Percentiles rank a stretch among this genome's conserved stretches.
Evolutionary conservation across 2,329 filamentous ascomycete species (phyloP).

Genomic region (Stagonosporopsis vannaccii): DNA sequence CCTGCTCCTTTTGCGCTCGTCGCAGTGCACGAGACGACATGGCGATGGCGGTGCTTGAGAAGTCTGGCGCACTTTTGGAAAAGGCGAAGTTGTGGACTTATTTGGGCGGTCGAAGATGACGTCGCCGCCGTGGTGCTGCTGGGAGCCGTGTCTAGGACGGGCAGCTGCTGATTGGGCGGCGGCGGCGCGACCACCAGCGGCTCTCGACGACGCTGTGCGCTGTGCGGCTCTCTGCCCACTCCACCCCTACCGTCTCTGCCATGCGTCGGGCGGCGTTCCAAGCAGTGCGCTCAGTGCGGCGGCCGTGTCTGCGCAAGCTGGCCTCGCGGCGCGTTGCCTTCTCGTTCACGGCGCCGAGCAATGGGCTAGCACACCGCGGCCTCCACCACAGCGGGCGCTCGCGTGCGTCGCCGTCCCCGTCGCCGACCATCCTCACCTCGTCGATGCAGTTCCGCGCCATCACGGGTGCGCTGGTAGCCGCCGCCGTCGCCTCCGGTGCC

Average conservation of each 20-base stretch:
- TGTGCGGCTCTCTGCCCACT: neutral
- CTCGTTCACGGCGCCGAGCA: conserved; percentile 36
- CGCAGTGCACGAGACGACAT: conserved; percentile 74
- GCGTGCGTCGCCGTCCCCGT: conserved; percentile 42
- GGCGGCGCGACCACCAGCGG: neutral
- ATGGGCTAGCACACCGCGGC: conserved; percentile 59
- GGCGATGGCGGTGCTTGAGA: neutral
- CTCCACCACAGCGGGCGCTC: conserved; percentile 49
- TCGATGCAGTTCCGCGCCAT: conserved; percentile 79
- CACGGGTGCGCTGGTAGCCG: conserved; percentile 71
- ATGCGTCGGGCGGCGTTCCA: conserved; percentile 79
- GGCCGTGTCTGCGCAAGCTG: conserved; percentile 68
- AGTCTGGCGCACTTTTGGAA: conserved; percentile 10
- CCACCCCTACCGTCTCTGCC: conserved; percentile 10
- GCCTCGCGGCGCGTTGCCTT: conserved; percentile 53
- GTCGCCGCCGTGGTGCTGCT: conserved; percentile 13
- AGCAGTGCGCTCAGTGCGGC: conserved; percentile 72
- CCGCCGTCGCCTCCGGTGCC: conserved; percentile 74
- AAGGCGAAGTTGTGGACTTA: neutral
- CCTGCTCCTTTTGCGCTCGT: conserved; percentile 68
- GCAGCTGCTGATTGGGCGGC: conserved; percentile 3
- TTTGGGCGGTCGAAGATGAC: conserved; percentile 25
- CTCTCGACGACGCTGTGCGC: neutral
- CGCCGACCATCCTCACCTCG: conserved; percentile 61
- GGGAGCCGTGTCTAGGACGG: neutral